Conservation (phyloP, 345 rosid genomes). For the Aquilaria malaccensis region DNA sequence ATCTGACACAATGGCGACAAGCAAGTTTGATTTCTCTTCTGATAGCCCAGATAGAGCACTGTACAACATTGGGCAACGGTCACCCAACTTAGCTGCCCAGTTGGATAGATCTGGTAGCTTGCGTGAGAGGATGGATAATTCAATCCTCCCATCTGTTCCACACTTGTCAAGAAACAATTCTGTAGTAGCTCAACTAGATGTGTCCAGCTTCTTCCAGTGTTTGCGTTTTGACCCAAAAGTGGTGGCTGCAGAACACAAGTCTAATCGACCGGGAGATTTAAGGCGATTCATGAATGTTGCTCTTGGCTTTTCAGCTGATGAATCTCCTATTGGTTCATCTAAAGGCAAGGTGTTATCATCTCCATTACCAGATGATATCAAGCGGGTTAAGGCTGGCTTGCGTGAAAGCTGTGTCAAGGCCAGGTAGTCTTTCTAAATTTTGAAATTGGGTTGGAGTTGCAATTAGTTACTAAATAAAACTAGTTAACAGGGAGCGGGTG, state of each 20-base stretch:
- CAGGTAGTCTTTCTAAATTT: constrained; percentile 54
- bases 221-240: constrained; percentile 68
- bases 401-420: constrained; percentile 66
- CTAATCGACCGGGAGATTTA: constrained; percentile 67
- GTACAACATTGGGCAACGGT: constrained; percentile 46
- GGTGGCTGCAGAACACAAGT: constrained; percentile 70
- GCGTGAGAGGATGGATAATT: constrained; percentile 70
- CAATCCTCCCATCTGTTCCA: constrained; percentile 60
- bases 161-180: constrained; percentile 59
- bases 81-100: constrained; percentile 59
- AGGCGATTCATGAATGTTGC: constrained; percentile 52
- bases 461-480: constrained; percentile 18
- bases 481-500: constrained; percentile 62
- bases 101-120: constrained; percentile 88
- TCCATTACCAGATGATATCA: constrained; percentile 72
- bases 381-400: constrained; percentile 54
- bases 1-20: constrained; percentile 68
- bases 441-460: constrained; percentile 11
- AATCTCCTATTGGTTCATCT: constrained; percentile 36
- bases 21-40: constrained; percentile 74
- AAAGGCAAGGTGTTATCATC: constrained; percentile 54
- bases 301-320: constrained; percentile 71
- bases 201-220: constrained; percentile 64
- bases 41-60: constrained; percentile 71
- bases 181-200: constrained; percentile 55